phyloP scores from a whole-genome alignment of 495 filamentous ascomycete genomes.

The Aspergillus haitiensis region DNA sequence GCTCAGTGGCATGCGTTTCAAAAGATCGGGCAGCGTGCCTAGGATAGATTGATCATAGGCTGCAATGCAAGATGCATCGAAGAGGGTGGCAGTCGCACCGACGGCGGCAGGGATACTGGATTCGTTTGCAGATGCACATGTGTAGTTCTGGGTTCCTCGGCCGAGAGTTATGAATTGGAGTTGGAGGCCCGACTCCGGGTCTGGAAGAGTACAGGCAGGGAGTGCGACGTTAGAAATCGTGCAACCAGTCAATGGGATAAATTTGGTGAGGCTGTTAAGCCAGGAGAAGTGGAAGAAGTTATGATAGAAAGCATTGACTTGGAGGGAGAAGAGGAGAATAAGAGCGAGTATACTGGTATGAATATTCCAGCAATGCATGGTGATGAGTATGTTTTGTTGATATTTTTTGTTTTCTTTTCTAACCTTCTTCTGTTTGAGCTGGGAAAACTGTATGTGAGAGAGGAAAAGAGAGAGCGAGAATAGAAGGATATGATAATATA shows the following conservation, averaged over 20 bases:
- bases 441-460: too few species aligned
- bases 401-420: background rate
- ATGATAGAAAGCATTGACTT: background rate
- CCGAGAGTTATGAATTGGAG: constrained; percentile 67
- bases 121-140: constrained; percentile 47
- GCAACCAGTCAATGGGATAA: constrained; percentile 32
- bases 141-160: constrained; percentile 79
- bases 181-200: constrained; percentile 43
- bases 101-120: constrained; percentile 35
- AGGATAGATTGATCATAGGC: constrained; percentile 26
- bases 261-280: constrained; percentile 1
- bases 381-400: background rate
- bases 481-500: too few species aligned
- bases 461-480: too few species aligned
- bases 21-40: constrained; percentile 37
- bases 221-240: constrained; percentile 26
- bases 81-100: constrained; percentile 69
- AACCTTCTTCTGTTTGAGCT: too few species aligned
- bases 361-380: background rate
- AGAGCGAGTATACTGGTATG: background rate
- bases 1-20: constrained; percentile 42
- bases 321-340: constrained; percentile 4
- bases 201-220: constrained; percentile 38
- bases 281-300: background rate
- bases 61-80: constrained; percentile 57